phyloP scores from a whole-genome alignment of 2,329 filamentous ascomycete species.

The Microdochium paspali region DNA sequence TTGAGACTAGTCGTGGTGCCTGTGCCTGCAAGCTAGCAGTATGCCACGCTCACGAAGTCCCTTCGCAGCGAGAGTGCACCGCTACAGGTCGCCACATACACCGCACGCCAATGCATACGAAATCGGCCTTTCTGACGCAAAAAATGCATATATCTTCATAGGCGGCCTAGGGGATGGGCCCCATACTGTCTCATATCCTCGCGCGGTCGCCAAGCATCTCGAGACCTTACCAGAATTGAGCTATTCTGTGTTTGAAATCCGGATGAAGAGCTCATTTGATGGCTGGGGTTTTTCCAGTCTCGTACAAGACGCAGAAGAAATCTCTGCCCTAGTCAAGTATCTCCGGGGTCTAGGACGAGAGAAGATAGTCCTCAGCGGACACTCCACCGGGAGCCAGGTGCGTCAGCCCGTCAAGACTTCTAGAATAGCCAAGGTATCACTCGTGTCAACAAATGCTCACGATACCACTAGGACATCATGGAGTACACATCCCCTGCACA shows the following conservation, averaged over 20 bases:
- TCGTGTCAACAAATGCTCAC: background rate
- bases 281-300: slow-evolving; percentile 42
- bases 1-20: background rate
- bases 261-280: slow-evolving; percentile 43
- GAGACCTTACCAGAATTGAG: slow-evolving; percentile 24
- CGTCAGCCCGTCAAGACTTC: background rate
- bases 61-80: slow-evolving; percentile 36
- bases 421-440: background rate
- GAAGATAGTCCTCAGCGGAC: slow-evolving; percentile 46
- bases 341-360: slow-evolving; percentile 38
- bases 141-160: slow-evolving; percentile 58
- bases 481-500: slow-evolving; percentile 38
- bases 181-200: slow-evolving; percentile 51
- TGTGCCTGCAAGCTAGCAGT: background rate
- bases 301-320: slow-evolving; percentile 42
- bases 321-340: slow-evolving; percentile 42
- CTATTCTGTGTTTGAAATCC: slow-evolving; percentile 48
- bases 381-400: slow-evolving; percentile 51
- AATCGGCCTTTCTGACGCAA: slow-evolving; percentile 26
- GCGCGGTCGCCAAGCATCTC: slow-evolving; percentile 33
- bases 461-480: slow-evolving; percentile 39
- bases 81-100: slow-evolving; percentile 28
- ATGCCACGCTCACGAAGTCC: slow-evolving; percentile 5
- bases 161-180: slow-evolving; percentile 64
- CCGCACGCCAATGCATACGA: slow-evolving; percentile 36